Evolutionary conservation across 2,329 filamentous ascomycete genomes (phyloP).

Genomic region (Cladosporium austrohemisphaericum): DNA sequence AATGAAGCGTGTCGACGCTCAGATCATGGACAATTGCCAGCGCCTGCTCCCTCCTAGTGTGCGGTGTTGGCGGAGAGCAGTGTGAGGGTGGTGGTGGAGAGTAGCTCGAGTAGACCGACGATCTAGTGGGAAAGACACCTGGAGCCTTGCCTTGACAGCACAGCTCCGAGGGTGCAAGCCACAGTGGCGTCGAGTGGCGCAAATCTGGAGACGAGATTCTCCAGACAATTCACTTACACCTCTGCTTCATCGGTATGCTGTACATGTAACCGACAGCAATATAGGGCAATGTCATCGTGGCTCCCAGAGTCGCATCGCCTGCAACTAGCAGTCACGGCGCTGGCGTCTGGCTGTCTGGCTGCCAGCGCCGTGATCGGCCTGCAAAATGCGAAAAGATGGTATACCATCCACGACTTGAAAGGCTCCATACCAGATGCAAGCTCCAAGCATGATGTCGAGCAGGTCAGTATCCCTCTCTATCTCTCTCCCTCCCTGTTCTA

Average conservation of each 20-base stretch:
- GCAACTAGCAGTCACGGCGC: conserved; percentile 68
- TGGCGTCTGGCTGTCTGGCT: conserved; percentile 50
- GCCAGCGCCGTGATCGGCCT: conserved; percentile 54
- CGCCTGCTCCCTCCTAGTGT: background rate
- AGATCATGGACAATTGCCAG: conserved; percentile 3
- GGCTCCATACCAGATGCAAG: conserved; percentile 57
- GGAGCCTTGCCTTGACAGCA: too few species aligned
- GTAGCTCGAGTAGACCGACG: too few species aligned
- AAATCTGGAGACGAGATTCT: background rate
- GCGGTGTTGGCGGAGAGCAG: background rate
- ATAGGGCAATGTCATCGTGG: conserved; percentile 42
- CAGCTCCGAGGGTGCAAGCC: too few species aligned
- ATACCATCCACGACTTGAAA: conserved; percentile 56
- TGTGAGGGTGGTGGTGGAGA: conserved; percentile 3
- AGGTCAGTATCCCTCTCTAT: too few species aligned
- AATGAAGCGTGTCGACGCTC: background rate
- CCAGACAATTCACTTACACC: conserved; percentile 3
- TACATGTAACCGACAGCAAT: background rate
- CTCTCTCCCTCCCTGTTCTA: too few species aligned
- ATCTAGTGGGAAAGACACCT: too few species aligned
- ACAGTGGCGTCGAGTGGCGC: background rate
- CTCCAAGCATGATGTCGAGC: conserved; percentile 48
- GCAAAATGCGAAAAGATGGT: conserved; percentile 53
- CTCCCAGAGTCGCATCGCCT: conserved; percentile 46
- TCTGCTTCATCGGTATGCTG: background rate